These are phyloP conservation scores for Anastatica hierochuntica DNA, from an alignment of 345 rosid genomes.

Conservation along the genomic window DNA sequence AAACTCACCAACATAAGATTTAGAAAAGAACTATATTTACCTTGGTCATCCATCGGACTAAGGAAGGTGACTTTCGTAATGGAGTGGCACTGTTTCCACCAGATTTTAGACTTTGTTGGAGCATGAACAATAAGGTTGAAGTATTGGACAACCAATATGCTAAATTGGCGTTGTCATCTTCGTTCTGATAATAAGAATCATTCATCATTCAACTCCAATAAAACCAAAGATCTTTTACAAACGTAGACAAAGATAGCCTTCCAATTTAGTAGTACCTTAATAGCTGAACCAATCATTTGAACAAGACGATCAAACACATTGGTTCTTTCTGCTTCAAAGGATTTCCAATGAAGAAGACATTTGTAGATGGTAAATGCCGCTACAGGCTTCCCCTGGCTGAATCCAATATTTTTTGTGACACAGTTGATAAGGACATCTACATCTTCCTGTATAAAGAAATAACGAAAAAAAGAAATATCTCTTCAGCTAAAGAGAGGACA, in stretches of 20 bases:
- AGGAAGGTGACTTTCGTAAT: slow-evolving; percentile 56
- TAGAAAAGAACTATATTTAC: slow-evolving; percentile 23
- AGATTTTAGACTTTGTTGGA: slow-evolving; percentile 70
- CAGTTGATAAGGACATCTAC: slow-evolving; percentile 78
- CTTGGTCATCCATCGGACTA: slow-evolving; percentile 91
- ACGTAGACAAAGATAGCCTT: background rate
- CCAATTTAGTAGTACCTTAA: slow-evolving; percentile 56
- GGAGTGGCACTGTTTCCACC: slow-evolving; percentile 60
- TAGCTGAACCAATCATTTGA: slow-evolving; percentile 95
- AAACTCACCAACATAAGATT: background rate
- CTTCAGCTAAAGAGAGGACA: slow-evolving; percentile 11
- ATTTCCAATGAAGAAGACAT: slow-evolving; percentile 95
- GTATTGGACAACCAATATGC: slow-evolving; percentile 96
- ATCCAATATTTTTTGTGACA: slow-evolving; percentile 66
- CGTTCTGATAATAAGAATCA: slow-evolving; percentile 38
- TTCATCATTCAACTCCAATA: background rate
- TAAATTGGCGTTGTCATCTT: slow-evolving; percentile 71
- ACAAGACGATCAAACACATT: slow-evolving; percentile 94
- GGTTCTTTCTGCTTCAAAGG: slow-evolving; percentile 93
- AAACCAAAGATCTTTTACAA: background rate
- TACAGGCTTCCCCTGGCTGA: slow-evolving; percentile 79
- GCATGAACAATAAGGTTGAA: slow-evolving; percentile 76
- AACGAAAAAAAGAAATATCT: background rate
- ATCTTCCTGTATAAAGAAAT: slow-evolving; percentile 55
- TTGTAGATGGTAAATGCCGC: slow-evolving; percentile 89